phyloP scores from a whole-genome alignment of 495 filamentous ascomycete species.

The Xylaria bambusicola region DNA sequence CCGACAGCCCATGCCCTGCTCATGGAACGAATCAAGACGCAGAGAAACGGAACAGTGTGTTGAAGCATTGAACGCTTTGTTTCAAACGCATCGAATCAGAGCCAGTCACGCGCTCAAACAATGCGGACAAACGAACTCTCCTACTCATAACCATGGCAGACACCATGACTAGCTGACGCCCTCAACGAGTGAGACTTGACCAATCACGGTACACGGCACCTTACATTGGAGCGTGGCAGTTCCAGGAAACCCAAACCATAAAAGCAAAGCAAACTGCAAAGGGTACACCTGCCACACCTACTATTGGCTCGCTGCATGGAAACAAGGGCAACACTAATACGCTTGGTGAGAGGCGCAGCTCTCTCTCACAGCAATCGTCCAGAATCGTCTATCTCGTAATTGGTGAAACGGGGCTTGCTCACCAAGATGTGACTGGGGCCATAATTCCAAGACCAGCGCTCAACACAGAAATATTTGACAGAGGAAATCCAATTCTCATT shows the following conservation, averaged over 20 bases:
- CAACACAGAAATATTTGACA: too few relatives aligned
- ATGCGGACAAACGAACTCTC: not conserved
- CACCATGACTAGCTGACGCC: not conserved
- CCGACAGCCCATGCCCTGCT: not conserved
- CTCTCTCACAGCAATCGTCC: too few relatives aligned
- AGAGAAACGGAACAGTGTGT: not conserved
- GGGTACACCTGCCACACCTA: not conserved
- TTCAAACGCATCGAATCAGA: constrained; percentile 1
- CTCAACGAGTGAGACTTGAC: not conserved
- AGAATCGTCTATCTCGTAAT: too few relatives aligned
- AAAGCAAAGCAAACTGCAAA: not conserved
- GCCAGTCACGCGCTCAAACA: not conserved
- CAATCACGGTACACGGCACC: constrained; percentile 11
- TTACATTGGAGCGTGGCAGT: not conserved
- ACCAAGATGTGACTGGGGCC: too few relatives aligned
- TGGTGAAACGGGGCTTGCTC: too few relatives aligned
- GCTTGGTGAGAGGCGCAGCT: not conserved
- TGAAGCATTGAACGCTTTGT: not conserved
- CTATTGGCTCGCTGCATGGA: constrained; percentile 1
- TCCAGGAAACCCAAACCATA: not conserved
- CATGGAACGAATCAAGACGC: not conserved
- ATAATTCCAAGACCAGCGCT: too few relatives aligned
- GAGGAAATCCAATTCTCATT: too few relatives aligned
- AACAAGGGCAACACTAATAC: not conserved
- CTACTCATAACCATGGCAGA: not conserved